Conservation (phyloP, 140 eudicot genomes). For the Cichorium intybus region DNA sequence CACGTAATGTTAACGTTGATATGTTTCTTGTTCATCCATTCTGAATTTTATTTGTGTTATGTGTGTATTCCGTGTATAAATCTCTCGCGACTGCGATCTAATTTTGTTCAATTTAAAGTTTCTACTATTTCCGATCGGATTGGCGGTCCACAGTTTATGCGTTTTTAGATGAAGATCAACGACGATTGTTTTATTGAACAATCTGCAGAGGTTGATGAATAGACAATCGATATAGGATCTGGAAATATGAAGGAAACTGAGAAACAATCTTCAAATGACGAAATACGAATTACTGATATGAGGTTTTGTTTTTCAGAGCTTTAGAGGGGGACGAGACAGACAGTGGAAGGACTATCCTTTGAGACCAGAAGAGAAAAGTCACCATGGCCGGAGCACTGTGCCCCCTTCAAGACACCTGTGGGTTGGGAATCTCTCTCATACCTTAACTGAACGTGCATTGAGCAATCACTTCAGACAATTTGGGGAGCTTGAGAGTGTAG, state of each 20-base stretch:
- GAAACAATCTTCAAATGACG: neutral
- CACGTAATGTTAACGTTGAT: neutral
- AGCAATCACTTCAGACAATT: constrained; percentile 56
- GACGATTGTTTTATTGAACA: neutral
- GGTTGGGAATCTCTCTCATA: constrained; percentile 81
- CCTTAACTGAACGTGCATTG: constrained; percentile 49
- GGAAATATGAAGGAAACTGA: neutral
- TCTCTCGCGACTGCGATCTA: constrained; percentile 16
- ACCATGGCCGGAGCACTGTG: constrained; percentile 51
- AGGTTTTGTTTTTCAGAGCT: constrained; percentile 42
- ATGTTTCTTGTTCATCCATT: neutral
- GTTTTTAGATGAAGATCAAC: neutral
- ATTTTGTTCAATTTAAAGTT: constrained; percentile 7
- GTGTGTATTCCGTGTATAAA: neutral
- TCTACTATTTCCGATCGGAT: neutral
- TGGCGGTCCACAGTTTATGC: neutral
- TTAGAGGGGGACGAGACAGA: constrained; percentile 75
- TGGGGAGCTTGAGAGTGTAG: constrained; percentile 84
- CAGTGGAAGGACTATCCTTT: constrained; percentile 52
- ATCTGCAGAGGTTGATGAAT: no score
- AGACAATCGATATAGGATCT: neutral
- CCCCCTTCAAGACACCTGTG: constrained; percentile 98
- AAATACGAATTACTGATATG: constrained; percentile 10
- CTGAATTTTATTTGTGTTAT: neutral
- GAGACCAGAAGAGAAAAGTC: constrained; percentile 66